Evolutionary conservation across 768 basidiomycete species (phyloP).

Genomic region (Peribolospora baueri): DNA sequence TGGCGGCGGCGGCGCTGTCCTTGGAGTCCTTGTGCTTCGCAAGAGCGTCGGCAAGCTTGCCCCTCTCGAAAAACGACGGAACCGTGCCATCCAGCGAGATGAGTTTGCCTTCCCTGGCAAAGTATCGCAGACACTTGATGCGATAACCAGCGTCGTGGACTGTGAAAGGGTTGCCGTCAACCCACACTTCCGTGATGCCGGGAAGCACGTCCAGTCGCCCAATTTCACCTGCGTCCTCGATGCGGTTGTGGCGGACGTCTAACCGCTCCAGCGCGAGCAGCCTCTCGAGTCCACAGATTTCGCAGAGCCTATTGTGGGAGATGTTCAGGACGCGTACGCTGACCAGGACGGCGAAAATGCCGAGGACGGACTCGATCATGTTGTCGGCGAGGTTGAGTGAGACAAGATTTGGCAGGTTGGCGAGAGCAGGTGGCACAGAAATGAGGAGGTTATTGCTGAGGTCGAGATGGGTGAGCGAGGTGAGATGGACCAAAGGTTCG

Average conservation of each 20-base stretch:
- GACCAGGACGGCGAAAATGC: slow-evolving; percentile 58
- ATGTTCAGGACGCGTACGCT: slow-evolving; percentile 56
- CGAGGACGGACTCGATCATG: slow-evolving; percentile 85
- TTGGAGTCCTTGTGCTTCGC: too few relatives aligned
- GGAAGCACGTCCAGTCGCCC: slow-evolving; percentile 58
- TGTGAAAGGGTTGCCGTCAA: slow-evolving; percentile 59
- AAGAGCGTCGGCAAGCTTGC: slow-evolving; percentile 12
- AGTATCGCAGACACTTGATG: slow-evolving; percentile 53
- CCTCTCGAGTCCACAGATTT: slow-evolving; percentile 86
- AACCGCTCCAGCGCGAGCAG: slow-evolving; percentile 57
- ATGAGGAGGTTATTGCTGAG: slow-evolving; percentile 59
- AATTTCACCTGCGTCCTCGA: slow-evolving; percentile 64
- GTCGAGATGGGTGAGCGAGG: slow-evolving; percentile 46
- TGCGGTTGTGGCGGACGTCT: slow-evolving; percentile 52
- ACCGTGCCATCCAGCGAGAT: slow-evolving; percentile 49
- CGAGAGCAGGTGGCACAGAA: slow-evolving; percentile 52
- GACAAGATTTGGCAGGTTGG: slow-evolving; percentile 46
- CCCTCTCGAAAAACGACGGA: slow-evolving; percentile 48
- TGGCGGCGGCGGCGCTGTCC: too few relatives aligned
- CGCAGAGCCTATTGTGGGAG: slow-evolving; percentile 65
- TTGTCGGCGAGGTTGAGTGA: slow-evolving; percentile 93
- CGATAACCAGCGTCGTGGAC: slow-evolving; percentile 48
- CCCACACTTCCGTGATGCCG: slow-evolving; percentile 53
- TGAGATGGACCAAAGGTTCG: too few relatives aligned
- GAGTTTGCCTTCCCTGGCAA: slow-evolving; percentile 57